Conservation (phyloP, 257 asterid species). For the Coffea canephora region DNA sequence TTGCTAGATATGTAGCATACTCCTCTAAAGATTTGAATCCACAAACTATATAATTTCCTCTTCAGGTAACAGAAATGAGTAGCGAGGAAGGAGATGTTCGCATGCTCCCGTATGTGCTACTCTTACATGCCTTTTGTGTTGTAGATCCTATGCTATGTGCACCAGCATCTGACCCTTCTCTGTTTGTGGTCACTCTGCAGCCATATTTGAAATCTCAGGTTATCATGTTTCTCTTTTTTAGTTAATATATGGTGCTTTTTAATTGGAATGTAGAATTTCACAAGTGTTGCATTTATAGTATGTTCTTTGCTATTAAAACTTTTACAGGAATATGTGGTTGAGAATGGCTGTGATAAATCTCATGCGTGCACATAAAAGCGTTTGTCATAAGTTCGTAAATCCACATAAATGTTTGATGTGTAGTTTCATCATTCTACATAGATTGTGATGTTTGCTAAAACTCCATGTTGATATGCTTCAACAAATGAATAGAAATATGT, state of each 20-base stretch:
- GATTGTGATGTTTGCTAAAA: too few species aligned
- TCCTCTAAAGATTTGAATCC: constrained; percentile 1
- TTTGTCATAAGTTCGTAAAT: too few species aligned
- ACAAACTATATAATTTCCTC: constrained; percentile 5
- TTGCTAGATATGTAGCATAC: not conserved
- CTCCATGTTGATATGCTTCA: too few species aligned
- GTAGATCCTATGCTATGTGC: constrained; percentile 91
- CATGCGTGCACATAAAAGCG: too few species aligned
- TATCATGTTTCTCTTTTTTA: constrained; percentile 1
- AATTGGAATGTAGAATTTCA: not conserved
- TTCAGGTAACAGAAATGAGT: constrained; percentile 78
- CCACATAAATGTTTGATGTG: too few species aligned
- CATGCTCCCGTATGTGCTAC: constrained; percentile 88
- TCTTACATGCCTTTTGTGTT: constrained; percentile 86
- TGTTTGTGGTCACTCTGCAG: constrained; percentile 87
- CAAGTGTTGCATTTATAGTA: not conserved
- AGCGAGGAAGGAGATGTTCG: constrained; percentile 69
- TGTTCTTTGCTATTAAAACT: not conserved
- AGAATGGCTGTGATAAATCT: too few species aligned
- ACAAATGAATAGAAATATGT: too few species aligned
- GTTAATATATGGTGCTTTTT: not conserved
- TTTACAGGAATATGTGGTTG: not conserved
- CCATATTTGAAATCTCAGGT: constrained; percentile 98
- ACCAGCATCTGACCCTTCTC: constrained; percentile 96
- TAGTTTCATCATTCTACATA: too few species aligned